Conservation (phyloP, 202 grass and related monocot species). For the Miscanthus sacchariflorus region DNA sequence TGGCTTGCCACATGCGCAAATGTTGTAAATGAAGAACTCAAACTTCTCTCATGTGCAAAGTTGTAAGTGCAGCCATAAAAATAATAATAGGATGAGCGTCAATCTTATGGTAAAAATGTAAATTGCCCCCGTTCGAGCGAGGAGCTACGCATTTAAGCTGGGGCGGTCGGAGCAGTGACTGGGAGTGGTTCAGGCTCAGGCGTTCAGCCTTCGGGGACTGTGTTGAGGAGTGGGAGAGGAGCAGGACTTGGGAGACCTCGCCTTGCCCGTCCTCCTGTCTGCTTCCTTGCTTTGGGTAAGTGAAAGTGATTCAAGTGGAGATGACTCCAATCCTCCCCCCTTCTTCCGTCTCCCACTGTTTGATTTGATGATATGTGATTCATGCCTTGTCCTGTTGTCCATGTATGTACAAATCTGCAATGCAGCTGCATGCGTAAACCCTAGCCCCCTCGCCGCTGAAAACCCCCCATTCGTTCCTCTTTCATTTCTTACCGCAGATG, state of each 20-base stretch:
- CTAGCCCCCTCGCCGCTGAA: not conserved
- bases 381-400: not conserved
- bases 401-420: not conserved
- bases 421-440: slow-evolving; percentile 4
- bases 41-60: too few species aligned
- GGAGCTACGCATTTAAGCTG: not conserved
- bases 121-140: too few species aligned
- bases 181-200: not conserved
- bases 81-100: too few species aligned
- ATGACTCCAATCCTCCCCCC: not conserved
- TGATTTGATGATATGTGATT: not conserved
- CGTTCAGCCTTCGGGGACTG: not conserved
- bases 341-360: not conserved
- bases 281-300: not conserved
- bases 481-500: not conserved
- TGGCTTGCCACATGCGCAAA: too few species aligned
- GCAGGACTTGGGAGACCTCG: not conserved
- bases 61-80: too few species aligned
- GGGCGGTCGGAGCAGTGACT: not conserved
- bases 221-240: not conserved
- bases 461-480: not conserved
- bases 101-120: too few species aligned
- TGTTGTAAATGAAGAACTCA: too few species aligned
- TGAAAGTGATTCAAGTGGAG: not conserved
- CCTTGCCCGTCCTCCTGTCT: not conserved